phyloP scores from a whole-genome alignment of 139 green algal species.

The Coelastrella sp. region DNA sequence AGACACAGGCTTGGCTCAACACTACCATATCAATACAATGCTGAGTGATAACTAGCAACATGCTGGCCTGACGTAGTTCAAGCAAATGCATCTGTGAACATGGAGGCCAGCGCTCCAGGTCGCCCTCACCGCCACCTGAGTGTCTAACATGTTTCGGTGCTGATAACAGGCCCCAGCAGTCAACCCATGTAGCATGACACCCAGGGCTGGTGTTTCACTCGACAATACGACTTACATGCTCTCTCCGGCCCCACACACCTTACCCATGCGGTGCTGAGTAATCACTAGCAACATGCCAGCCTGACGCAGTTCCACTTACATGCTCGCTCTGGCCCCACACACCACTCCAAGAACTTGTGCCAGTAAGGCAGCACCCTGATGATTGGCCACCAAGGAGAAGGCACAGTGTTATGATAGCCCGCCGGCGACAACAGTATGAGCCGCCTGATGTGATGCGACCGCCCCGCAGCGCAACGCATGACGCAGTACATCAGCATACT shows the following conservation, averaged over 20 bases:
- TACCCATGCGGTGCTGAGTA: no score
- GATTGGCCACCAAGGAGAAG: slow-evolving; percentile 23
- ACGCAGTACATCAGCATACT: slow-evolving; percentile 77
- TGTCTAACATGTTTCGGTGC: no score
- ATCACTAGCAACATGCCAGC: no score
- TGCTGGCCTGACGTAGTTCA: no score
- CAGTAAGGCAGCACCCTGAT: slow-evolving; percentile 18
- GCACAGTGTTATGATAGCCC: slow-evolving; percentile 61
- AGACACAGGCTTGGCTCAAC: no score
- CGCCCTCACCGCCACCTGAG: no score
- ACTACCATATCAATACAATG: no score
- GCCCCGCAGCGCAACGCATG: slow-evolving; percentile 18
- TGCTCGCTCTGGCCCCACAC: background rate
- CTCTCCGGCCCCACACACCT: no score
- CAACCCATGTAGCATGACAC: background rate
- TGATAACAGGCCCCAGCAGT: background rate
- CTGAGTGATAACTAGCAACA: no score
- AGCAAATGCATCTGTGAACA: no score
- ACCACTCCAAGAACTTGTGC: slow-evolving; percentile 27
- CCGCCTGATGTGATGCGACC: slow-evolving; percentile 56
- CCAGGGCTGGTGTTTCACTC: background rate
- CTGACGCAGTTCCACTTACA: background rate
- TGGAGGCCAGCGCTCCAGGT: no score
- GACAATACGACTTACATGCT: background rate
- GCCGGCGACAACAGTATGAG: slow-evolving; percentile 71